These are phyloP conservation scores for Aspergillus sp. DNA, from an alignment of 2,329 filamentous ascomycete species.

Conservation along the genomic window DNA sequence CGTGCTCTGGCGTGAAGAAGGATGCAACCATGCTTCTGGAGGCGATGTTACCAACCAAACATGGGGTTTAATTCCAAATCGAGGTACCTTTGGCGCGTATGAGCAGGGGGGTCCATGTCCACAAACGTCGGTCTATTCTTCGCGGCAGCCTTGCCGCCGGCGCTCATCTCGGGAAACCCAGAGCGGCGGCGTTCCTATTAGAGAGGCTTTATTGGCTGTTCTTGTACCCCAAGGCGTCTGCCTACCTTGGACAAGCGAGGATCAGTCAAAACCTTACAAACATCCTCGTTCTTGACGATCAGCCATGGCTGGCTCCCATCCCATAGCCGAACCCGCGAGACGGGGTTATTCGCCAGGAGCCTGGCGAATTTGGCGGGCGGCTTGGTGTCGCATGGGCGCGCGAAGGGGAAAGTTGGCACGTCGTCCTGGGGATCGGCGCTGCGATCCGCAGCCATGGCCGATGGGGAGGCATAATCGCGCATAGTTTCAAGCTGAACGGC, in stretches of 20 bases:
- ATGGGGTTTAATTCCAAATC: not conserved
- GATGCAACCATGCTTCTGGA: not conserved
- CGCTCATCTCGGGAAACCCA: not conserved
- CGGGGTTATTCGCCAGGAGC: not conserved
- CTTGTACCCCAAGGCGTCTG: not conserved
- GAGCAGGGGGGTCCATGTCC: not conserved
- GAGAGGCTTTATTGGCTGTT: not conserved
- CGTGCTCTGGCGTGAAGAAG: not conserved
- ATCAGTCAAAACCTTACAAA: not conserved
- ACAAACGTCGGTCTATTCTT: not conserved
- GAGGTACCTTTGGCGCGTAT: not conserved
- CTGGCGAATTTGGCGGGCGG: not conserved
- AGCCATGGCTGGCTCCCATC: not conserved
- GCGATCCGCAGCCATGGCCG: too few relatives aligned
- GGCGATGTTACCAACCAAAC: not conserved
- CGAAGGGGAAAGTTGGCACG: not conserved
- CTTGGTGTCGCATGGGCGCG: not conserved
- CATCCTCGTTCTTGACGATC: not conserved
- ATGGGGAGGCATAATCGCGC: too few relatives aligned
- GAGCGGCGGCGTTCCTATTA: not conserved
- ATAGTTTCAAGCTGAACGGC: too few relatives aligned
- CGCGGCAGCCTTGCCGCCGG: not conserved
- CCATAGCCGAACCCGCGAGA: not conserved
- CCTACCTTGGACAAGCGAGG: not conserved
- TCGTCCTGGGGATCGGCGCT: not conserved